Evolutionary conservation across 495 filamentous ascomycete genomes (phyloP).

Genomic region (Hypoxylon crocopeplum): DNA sequence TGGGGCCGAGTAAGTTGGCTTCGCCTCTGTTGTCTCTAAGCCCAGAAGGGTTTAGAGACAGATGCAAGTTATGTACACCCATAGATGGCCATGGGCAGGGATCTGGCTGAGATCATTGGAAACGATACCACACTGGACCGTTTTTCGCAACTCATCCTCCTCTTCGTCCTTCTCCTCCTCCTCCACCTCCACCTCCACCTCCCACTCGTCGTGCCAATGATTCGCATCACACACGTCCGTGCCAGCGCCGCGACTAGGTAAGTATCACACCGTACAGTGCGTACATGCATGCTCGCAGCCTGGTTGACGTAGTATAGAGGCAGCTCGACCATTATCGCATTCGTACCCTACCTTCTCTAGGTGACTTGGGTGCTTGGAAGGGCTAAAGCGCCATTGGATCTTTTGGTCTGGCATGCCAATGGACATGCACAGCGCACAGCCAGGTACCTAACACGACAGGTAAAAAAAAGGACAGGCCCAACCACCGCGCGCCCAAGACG

Average conservation of each 20-base stretch:
- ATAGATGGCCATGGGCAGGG: conserved; percentile 32
- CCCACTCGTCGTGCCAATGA: conserved; percentile 21
- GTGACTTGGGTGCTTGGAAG: background rate
- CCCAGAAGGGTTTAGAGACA: conserved; percentile 29
- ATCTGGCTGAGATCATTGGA: conserved; percentile 35
- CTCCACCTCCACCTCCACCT: conserved; percentile 14
- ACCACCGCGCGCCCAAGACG: conserved; percentile 26
- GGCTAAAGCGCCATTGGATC: background rate
- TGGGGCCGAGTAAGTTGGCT: conserved; percentile 41
- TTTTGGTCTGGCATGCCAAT: conserved; percentile 11
- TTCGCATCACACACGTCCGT: conserved; percentile 34
- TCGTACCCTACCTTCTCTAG: background rate
- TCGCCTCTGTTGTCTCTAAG: conserved; percentile 35
- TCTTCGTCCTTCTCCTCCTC: conserved; percentile 8
- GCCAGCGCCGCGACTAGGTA: conserved; percentile 19
- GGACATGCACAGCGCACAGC: conserved; percentile 1
- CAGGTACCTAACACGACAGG: conserved; percentile 23
- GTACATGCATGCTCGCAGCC: no score
- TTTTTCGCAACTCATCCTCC: background rate
- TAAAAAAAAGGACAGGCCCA: conserved; percentile 15
- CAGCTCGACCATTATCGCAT: background rate
- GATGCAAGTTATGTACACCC: background rate
- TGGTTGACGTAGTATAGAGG: background rate
- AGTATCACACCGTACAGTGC: conserved; percentile 6
- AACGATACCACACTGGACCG: conserved; percentile 22